Evolutionary conservation across 2,329 filamentous ascomycete species (phyloP), one percentile per base, ranked within the genome.

Genomic region (Fusarium sp.): DNA sequence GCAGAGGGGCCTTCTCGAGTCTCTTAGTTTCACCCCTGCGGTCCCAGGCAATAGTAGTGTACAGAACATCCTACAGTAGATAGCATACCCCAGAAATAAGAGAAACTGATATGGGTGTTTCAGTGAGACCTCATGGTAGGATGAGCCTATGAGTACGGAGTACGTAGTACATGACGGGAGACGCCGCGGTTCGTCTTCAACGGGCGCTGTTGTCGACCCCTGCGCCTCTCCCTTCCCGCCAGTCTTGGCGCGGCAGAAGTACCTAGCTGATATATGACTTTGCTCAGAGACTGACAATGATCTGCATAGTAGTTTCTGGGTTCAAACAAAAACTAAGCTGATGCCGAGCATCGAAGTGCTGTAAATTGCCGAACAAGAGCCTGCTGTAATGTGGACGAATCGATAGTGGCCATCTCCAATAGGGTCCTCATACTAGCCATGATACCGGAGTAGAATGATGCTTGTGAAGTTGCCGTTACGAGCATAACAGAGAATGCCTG

Each of bases 121-220:
- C 24, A 17, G 38, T 17, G 31, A 50, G 54, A 31, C 20, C 39
- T 45, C 46, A 48, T 24, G 8, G 31, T 36, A 8, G 26, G 38
- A 17, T 33, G 10, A 53, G n/a, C 18, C 22, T 49, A 24, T 24
- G 33, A 24, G 28, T 22, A 34, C 24, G 20, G 33, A 20, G 18
- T 39, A 22, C 40, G 40, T 31, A 48, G 34, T 34, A 38, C n/a
- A 56, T 17, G 22, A 48, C 20, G 38, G 33, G 14, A 34, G 18
- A 46, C 33, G 46, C 53, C 57, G 50, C 50, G 45, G 62, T 50
- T 66, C 34, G 46, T 59, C 48, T 54, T 63, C 49, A 57, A 68
- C 49, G 46, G 52, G 46, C 24, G 33, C 40, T 26, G 53, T 50
- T 43, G 26, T 64, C 28, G 33, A 51, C 52, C 59, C 22, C 48